Conservation (phyloP, 108 stramenopile species). For the Nitzschia palea region DNA sequence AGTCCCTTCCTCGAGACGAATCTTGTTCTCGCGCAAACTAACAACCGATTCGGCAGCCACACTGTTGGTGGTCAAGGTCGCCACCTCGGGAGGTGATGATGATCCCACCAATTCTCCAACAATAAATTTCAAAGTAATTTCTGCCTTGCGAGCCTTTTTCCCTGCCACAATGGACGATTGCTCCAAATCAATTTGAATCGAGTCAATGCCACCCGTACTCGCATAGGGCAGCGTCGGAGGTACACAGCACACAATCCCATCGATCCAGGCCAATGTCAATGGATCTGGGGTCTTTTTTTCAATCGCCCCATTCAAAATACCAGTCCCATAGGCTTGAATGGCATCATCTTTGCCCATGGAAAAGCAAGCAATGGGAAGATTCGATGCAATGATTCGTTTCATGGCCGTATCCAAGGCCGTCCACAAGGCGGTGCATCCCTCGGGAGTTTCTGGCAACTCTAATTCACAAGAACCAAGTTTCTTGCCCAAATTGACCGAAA, state of each 20-base stretch:
- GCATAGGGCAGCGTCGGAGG: conserved; percentile 37
- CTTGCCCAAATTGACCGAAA: conserved; percentile 62
- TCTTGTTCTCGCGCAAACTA: conserved; percentile 32
- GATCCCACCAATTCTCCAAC: conserved; percentile 37
- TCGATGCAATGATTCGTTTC: conserved; percentile 47
- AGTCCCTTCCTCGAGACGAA: conserved; percentile 50
- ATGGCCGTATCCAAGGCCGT: conserved; percentile 37
- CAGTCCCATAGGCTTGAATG: conserved; percentile 27
- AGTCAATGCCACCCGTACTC: conserved; percentile 29
- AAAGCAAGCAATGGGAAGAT: conserved; percentile 10
- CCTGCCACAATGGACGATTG: conserved; percentile 40
- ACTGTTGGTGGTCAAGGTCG: background rate
- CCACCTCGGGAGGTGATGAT: background rate
- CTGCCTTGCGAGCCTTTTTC: conserved; percentile 65
- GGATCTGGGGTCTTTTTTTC: conserved; percentile 44
- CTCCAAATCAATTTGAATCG: conserved; percentile 27
- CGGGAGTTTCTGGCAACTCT: conserved; percentile 23
- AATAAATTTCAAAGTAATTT: conserved; percentile 62
- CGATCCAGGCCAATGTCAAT: conserved; percentile 40
- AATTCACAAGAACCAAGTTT: conserved; percentile 48
- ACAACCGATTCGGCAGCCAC: conserved; percentile 7
- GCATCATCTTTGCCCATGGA: conserved; percentile 41
- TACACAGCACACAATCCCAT: conserved; percentile 31
- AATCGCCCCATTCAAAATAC: conserved; percentile 53
- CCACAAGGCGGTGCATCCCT: conserved; percentile 42